Percentiles rank a stretch among this genome's conserved stretches.
phyloP scores from a whole-genome alignment of 2,329 filamentous ascomycete genomes.

The Oidium heveae region DNA sequence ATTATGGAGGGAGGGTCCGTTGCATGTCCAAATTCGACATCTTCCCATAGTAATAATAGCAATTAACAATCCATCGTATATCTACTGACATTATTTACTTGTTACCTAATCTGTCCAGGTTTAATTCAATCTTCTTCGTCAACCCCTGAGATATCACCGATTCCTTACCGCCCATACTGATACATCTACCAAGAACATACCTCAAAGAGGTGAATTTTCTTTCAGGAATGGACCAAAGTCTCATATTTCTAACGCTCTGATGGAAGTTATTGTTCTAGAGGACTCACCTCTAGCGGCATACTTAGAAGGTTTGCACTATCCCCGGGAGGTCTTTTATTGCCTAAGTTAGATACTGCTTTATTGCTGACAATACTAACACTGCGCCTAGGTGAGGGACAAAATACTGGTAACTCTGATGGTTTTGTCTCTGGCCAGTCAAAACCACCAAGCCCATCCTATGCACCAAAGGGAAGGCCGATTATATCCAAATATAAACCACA shows the following conservation, averaged over 20 bases:
- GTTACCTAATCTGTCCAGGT: no score
- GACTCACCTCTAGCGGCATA: constrained; percentile 73
- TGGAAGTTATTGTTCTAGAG: constrained; percentile 76
- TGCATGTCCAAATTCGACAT: no score
- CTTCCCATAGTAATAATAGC: no score
- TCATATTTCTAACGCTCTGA: constrained; percentile 15
- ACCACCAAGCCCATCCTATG: constrained; percentile 19
- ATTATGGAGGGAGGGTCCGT: no score
- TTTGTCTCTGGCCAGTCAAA: constrained; percentile 6
- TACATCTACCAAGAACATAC: no score
- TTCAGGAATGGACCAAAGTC: constrained; percentile 7
- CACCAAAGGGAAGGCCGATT: constrained; percentile 28
- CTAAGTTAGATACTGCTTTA: neutral
- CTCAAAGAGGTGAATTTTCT: no score
- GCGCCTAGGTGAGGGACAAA: constrained; percentile 20
- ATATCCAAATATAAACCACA: constrained; percentile 28
- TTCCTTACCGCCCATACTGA: no score
- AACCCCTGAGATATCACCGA: no score
- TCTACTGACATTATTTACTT: no score
- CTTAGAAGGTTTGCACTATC: constrained; percentile 46
- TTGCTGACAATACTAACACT: neutral
- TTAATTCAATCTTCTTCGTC: no score
- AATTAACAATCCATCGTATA: no score
- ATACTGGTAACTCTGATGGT: constrained; percentile 14
- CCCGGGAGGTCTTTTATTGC: neutral